A percentile compares a stretch with the other conserved stretches of the same genome.
Evolutionary conservation across 2,329 filamentous ascomycete species (phyloP).

Genomic region (Phialocephala sp.): DNA sequence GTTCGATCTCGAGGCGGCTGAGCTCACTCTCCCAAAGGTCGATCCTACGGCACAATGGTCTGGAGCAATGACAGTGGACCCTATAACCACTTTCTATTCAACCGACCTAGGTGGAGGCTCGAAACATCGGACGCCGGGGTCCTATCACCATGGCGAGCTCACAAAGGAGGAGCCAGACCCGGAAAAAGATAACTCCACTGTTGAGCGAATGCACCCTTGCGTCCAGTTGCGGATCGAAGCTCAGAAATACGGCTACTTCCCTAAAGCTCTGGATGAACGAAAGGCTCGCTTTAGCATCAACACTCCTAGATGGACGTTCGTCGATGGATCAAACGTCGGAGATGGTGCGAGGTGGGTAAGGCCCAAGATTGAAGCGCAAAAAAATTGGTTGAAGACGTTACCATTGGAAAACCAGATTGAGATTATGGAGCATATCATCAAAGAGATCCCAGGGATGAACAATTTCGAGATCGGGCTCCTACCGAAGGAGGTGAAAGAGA

Average conservation of each 20-base stretch:
- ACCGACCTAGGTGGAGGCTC: conserved; percentile 12
- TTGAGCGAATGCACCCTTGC: conserved; percentile 19
- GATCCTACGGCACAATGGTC: not conserved
- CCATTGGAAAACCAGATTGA: not conserved
- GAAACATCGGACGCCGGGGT: conserved; percentile 16
- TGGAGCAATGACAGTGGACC: conserved; percentile 12
- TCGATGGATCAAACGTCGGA: conserved; percentile 11
- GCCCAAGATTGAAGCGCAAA: conserved; percentile 3
- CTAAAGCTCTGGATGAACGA: conserved; percentile 1
- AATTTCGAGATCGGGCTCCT: conserved; percentile 19
- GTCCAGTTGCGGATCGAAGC: conserved; percentile 13
- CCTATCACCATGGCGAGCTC: conserved; percentile 14
- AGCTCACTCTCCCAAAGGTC: conserved; percentile 1
- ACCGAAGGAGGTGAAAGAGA: conserved; percentile 13
- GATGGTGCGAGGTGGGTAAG: conserved; percentile 13
- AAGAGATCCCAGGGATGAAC: conserved; percentile 12
- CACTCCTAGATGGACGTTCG: conserved; percentile 13
- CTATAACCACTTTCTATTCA: conserved; percentile 7
- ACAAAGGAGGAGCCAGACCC: not conserved
- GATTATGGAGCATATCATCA: conserved; percentile 20
- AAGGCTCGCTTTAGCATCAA: not conserved
- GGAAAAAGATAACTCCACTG: conserved; percentile 9
- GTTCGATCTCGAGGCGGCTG: conserved; percentile 9
- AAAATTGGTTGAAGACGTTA: not conserved
- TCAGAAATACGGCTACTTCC: conserved; percentile 6